Conservation (phyloP, 495 filamentous ascomycete species). For the Penicillium pancosmium region DNA sequence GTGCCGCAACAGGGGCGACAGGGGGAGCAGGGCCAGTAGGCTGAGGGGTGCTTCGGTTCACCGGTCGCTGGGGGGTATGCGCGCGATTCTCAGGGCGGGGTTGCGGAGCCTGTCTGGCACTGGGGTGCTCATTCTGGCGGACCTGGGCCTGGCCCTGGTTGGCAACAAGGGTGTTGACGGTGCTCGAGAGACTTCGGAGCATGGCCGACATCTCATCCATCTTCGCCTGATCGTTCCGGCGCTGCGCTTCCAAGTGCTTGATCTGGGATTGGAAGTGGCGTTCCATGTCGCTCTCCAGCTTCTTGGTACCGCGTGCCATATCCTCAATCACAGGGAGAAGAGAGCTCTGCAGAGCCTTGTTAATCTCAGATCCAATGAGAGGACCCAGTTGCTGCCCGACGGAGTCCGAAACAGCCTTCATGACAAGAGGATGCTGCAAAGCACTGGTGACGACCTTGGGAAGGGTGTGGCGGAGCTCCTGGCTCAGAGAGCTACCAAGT, state of each 20-base stretch:
- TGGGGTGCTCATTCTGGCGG: conserved; percentile 54
- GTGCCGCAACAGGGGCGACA: conserved; percentile 11
- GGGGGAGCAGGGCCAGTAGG: background rate
- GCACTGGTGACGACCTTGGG: conserved; percentile 60
- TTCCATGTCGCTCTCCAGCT: conserved; percentile 66
- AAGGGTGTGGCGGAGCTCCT: conserved; percentile 57
- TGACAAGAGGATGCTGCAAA: conserved; percentile 68
- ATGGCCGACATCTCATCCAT: conserved; percentile 80
- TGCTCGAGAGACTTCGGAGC: conserved; percentile 70
- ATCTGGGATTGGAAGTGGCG: conserved; percentile 63
- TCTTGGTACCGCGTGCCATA: conserved; percentile 61
- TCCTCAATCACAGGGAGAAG: conserved; percentile 68
- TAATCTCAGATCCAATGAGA: conserved; percentile 69
- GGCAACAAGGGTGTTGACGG: conserved; percentile 69
- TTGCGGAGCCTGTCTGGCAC: conserved; percentile 4
- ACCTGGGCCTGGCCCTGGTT: conserved; percentile 46
- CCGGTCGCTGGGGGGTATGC: conserved; percentile 22
- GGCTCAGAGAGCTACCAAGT: conserved; percentile 49
- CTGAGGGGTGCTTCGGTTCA: conserved; percentile 9
- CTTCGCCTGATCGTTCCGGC: conserved; percentile 70
- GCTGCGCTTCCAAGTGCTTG: conserved; percentile 67
- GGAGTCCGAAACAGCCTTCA: conserved; percentile 71
- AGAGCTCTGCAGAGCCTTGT: conserved; percentile 58
- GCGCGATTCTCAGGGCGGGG: conserved; percentile 13
- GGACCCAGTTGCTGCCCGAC: conserved; percentile 64